Evolutionary conservation across 2,329 filamentous ascomycete species (phyloP), one percentile per base, ranked within the genome.

Genomic region (Botrytis fabae): DNA sequence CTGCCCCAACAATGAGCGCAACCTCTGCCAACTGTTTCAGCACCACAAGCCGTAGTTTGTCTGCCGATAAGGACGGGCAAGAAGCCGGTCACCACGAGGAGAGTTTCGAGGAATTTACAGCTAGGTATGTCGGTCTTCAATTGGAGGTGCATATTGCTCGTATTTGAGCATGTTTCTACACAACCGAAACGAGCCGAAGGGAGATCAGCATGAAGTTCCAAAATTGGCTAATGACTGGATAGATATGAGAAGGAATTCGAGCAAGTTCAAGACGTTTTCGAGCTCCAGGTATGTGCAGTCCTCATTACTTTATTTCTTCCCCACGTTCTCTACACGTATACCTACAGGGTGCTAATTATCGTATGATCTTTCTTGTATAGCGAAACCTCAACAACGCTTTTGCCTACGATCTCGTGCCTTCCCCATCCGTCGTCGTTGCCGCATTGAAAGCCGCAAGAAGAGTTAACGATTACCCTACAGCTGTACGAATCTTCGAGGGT

Each of bases 201-300:
- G 46, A 76, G 57, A 74, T 77, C 74, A 68, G 32, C 76, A 78
- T 80, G 79, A 79, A 82, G 82, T 81, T 80, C 83, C 85, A 81
- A 87, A 79, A 40, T 75, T 73, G 75, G 70, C 73, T 73, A 73
- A 80, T 57, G n/a, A 38, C 48, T 48, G 28, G 73, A 81, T 83
- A 99, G 96, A 87, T 99, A 97, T 83, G 96, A 99, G 90, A 98
- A 98, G 90, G 96, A 99, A 87, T 99, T 99, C 83, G 95, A 99
- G 77, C 85, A 86, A 82, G 96, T 99, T 78, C 94, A 98, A 86
- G 96, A 99, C 87, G 95, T 98, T 82, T 99, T 99, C 85, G 96
- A 99, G 91, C 94, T 99, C 82, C 95, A 98, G 94, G 95, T 97
- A 91, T 82, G 88, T 73, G 73, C 59, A 62, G 32, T 66, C 7